phyloP scores from a whole-genome alignment of 768 basidiomycete genomes.

The Boletus tomentosulus region DNA sequence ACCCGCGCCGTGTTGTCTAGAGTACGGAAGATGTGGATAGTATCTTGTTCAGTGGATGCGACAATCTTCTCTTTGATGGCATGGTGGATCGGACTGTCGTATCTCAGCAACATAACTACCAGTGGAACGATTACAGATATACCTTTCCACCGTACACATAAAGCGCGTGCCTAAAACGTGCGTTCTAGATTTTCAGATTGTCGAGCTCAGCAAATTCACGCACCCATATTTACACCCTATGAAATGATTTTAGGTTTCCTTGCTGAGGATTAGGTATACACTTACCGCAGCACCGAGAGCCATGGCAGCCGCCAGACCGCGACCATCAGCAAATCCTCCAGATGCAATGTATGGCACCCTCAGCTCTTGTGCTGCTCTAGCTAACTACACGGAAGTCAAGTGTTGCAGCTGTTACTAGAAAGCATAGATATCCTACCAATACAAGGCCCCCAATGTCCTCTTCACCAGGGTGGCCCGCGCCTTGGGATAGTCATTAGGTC shows the following conservation, averaged over 20 bases:
- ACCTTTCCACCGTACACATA: slow-evolving; percentile 88
- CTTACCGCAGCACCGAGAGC: slow-evolving; percentile 76
- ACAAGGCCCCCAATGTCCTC: slow-evolving; percentile 89
- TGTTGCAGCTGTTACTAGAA: not conserved
- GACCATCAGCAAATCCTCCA: slow-evolving; percentile 84
- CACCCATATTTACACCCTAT: slow-evolving; percentile 85
- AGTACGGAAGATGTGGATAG: slow-evolving; percentile 87
- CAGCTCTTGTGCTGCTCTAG: slow-evolving; percentile 80
- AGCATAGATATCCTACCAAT: slow-evolving; percentile 43
- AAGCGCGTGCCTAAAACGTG: slow-evolving; percentile 64
- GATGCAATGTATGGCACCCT: slow-evolving; percentile 85
- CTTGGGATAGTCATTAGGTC: slow-evolving; percentile 35
- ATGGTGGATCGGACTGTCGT: slow-evolving; percentile 73
- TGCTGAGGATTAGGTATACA: slow-evolving; percentile 6
- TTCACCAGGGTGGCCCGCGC: slow-evolving; percentile 92
- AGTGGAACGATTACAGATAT: slow-evolving; percentile 8
- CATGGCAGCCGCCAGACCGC: slow-evolving; percentile 78
- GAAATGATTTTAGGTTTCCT: not conserved
- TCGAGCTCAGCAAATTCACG: not conserved
- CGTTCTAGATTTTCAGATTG: not conserved
- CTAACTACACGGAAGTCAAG: slow-evolving; percentile 48
- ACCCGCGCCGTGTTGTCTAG: slow-evolving; percentile 81
- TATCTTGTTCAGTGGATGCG: slow-evolving; percentile 75
- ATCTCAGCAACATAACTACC: not conserved
- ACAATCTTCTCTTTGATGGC: slow-evolving; percentile 91